Evolutionary conservation across 1,284 basidiomycete species (phyloP), one percentile per base, ranked within the genome.

Genomic region (Farysia itapuensis): DNA sequence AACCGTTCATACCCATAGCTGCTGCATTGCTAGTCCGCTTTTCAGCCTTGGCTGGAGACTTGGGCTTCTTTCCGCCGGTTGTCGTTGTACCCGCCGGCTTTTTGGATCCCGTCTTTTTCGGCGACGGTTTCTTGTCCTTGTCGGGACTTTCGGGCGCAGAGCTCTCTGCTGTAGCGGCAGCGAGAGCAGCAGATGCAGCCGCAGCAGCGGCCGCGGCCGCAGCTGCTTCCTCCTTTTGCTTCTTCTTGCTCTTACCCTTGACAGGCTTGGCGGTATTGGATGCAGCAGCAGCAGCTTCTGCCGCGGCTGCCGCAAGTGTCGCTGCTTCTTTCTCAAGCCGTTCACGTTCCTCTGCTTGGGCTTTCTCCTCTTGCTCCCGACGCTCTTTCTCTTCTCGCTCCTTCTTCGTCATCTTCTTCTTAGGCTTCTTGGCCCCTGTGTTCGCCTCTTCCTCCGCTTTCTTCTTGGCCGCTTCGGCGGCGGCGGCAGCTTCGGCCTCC

Each of bases 371-470:
- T 35, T 43, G 52, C 40, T 60, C 59, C 46, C 46, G 47, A 30
- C 46, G 37, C 43, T 51, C 54, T 33, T 43, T 50, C 30, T 56
- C 51, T 24, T 53, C 52, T 20, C 54, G 53, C 32, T 64, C 52
- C 32, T 60, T 58, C 33, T 70, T 73, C 24, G 63, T 67, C 38
- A 53, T 48, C 52, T 68, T 66, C 52, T 67, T 69, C 42, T 49
- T 58, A 5, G 49, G 47, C 41, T 53, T 51, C 46, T 53, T 52
- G 14, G 60, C 46, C 2, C 54, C 46, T 1, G 50, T 50, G 1
- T 47, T 45, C 9, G 49, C 48, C 28, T 64, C 41, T 35, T 52
- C 50, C 18, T 57, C 57, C 13, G 49, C 53, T 33, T 58, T 56
- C 33, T 49, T 51, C 46, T 60, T 61, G 34, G 61, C 57, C 5